Base-by-base conservation (phyloP, 176 grass and related monocot species). In the Ensete glaucum region DNA sequence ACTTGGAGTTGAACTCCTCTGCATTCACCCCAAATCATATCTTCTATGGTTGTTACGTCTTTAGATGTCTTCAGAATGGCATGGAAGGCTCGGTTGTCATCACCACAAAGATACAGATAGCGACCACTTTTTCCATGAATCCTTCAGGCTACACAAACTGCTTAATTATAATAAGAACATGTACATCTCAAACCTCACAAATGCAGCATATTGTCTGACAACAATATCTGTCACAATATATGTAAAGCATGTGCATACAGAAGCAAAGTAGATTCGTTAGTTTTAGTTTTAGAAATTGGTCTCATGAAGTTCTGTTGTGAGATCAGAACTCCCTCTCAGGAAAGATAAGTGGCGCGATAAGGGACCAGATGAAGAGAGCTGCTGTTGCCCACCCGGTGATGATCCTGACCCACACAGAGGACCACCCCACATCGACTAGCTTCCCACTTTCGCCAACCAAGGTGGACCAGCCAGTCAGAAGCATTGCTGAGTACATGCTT, bases 401-500 rank as follows among this genome's bases (percentile, higher is more conserved):
- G 63, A 99, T 89, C 86, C 95, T 88, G 54, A 99, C 90, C 86
- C 88, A 99, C 75, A 99, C 95, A 1, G 95, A 99, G 5, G 95
- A 78, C 95, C 95, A 99, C 67, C 95, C 95, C 8, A 99, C 95
- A 77, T 99, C 95, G 2, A 99, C 80, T n/a, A 99, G 82, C 52
- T 89, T 99, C 13, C 95, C 95, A 1, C 95, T 94, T 80, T 90
- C 88, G 10, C 95, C 95, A 25, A 99, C 79, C 0, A 90, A 99
- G 73, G 90, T 94, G 1, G 95, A 99, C 95, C 95, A 99, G 64
- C 95, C 95, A 79, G 95, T 99, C 77, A 99, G 57, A 14, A 99
- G 88, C 95, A 99, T 99, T 1, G 88, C 85, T 0, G 95, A 94
- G 77, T 99, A 99, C 95, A 99, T 99, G 86, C 95, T 99, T 15